Percentiles rank a stretch among this genome's conserved stretches.
Conservation (phyloP, 495 filamentous ascomycete genomes). For the Astrothelium macrocarpum region DNA sequence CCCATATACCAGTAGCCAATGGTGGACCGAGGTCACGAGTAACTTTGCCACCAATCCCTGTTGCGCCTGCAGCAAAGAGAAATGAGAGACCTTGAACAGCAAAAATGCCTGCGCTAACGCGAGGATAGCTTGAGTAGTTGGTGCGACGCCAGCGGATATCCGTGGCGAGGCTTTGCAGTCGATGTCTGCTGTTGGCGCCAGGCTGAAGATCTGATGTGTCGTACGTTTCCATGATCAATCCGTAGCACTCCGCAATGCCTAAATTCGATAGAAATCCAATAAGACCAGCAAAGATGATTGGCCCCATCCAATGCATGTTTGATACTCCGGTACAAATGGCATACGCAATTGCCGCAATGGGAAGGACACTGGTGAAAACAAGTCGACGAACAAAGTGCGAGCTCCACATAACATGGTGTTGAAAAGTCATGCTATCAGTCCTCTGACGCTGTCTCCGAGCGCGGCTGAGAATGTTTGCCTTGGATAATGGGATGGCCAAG, state of each 20-base stretch:
- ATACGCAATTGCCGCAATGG: slow-evolving; percentile 54
- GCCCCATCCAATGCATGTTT: slow-evolving; percentile 47
- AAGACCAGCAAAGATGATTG: slow-evolving; percentile 54
- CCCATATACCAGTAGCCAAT: slow-evolving; percentile 52
- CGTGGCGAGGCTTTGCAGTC: slow-evolving; percentile 36
- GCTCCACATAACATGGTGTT: slow-evolving; percentile 45
- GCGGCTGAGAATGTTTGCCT: slow-evolving; percentile 56
- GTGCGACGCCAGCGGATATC: slow-evolving; percentile 45
- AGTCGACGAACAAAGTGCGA: slow-evolving; percentile 57
- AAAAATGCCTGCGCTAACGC: slow-evolving; percentile 61
- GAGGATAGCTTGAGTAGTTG: slow-evolving; percentile 59
- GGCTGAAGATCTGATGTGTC: slow-evolving; percentile 65
- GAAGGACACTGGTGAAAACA: slow-evolving; percentile 56
- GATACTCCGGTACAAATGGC: slow-evolving; percentile 52
- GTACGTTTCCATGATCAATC: slow-evolving; percentile 71
- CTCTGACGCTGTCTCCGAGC: slow-evolving; percentile 44
- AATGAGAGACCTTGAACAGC: slow-evolving; percentile 58
- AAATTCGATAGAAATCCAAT: slow-evolving; percentile 61
- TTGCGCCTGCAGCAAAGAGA: slow-evolving; percentile 52
- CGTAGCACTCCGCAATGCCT: slow-evolving; percentile 64
- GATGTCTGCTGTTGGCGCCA: slow-evolving; percentile 47
- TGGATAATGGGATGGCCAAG: slow-evolving; percentile 59
- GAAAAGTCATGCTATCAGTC: slow-evolving; percentile 50
- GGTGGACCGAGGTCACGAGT: slow-evolving; percentile 57
- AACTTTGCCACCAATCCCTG: slow-evolving; percentile 49